Conservation (phyloP, 2,329 filamentous ascomycete genomes). For the Fusarium sp. region DNA sequence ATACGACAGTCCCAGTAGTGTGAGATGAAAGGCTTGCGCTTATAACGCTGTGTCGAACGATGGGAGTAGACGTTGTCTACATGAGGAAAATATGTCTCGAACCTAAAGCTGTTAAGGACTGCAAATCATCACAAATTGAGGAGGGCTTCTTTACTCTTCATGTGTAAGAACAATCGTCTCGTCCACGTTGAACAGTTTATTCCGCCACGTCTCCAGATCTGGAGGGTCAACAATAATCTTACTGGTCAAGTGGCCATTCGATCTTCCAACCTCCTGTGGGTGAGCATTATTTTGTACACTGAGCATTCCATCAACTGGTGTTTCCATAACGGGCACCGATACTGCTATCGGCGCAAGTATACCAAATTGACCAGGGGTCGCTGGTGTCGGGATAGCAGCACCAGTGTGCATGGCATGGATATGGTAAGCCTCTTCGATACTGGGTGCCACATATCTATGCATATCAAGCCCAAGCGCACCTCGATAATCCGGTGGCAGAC, state of each 20-base stretch:
- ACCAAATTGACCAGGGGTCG: conserved; percentile 52
- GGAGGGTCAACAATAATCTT: conserved; percentile 72
- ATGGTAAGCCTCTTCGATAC: conserved; percentile 32
- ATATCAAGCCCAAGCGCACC: conserved; percentile 24
- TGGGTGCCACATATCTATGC: conserved; percentile 22
- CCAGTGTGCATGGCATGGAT: conserved; percentile 2
- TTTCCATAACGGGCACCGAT: conserved; percentile 25
- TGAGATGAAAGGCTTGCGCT: conserved; percentile 81
- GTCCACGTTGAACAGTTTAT: conserved; percentile 78
- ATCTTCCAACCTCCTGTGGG: conserved; percentile 36
- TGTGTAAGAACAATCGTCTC: conserved; percentile 75
- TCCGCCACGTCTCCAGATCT: conserved; percentile 72
- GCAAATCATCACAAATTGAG: too few species aligned
- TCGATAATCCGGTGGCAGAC: conserved; percentile 16
- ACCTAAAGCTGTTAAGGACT: conserved; percentile 55
- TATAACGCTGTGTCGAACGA: conserved; percentile 81
- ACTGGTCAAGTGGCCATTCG: conserved; percentile 60
- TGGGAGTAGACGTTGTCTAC: conserved; percentile 87
- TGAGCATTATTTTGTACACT: not conserved
- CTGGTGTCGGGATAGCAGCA: not conserved
- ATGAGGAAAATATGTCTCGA: conserved; percentile 82
- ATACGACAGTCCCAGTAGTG: conserved; percentile 87
- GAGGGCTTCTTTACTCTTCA: conserved; percentile 65
- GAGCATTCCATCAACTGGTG: conserved; percentile 8
- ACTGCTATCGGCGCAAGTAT: conserved; percentile 50